Base-by-base conservation (phyloP, 2,329 filamentous ascomycete species). In the Phyllosticta citriasiana region DNA sequence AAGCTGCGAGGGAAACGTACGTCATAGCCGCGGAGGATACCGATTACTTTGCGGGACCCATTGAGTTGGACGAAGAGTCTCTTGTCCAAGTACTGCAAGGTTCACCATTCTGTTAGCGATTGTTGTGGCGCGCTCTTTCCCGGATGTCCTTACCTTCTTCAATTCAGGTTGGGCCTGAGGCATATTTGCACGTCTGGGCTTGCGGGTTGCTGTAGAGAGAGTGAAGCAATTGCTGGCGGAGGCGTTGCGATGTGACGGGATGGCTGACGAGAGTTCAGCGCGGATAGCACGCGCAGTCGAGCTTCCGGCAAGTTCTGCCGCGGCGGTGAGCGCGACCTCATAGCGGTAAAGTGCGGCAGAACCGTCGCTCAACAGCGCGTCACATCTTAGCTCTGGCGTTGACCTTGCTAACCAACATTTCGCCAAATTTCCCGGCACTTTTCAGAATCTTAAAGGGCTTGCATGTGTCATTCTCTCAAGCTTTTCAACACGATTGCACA, bases 111-210 rank as follows among this genome's bases (percentile, higher is more conserved):
- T 55, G 52, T 61, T 22, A 57, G 26, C 22, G 30, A 22, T 40
- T 53, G 47, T 35, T 19, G n/a, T 9, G 4, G 16, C 52, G n/a
- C 19, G 19, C 19, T 22, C 19, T 54, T n/a, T 22, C 24, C 14
- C 3, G 22, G 24, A 12, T 14, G 14, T 25, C 51, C 9, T 72
- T 78, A 95, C 94, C 86, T 97, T 99, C 80, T 97, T 99, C 65
- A 99, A 85, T 81, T 99, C 95, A 70, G 94, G 94, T 79, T 97
- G 94, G 75, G 94, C 92, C 86, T 95, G 93, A 79, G 94, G 91
- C 94, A 99, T 99, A 67, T 81, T 88, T 79, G 63, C n/a, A 40
- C 55, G 54, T 22, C 19, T 55, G 57, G 24, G 26, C 50, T 25
- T 10, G 7, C 8, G 25, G n/a, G 16, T 47, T 9, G 10, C 10